Evolutionary conservation across 345 rosid species (phyloP), one percentile per base, ranked within the genome.

Genomic region (Populus euphratica): DNA sequence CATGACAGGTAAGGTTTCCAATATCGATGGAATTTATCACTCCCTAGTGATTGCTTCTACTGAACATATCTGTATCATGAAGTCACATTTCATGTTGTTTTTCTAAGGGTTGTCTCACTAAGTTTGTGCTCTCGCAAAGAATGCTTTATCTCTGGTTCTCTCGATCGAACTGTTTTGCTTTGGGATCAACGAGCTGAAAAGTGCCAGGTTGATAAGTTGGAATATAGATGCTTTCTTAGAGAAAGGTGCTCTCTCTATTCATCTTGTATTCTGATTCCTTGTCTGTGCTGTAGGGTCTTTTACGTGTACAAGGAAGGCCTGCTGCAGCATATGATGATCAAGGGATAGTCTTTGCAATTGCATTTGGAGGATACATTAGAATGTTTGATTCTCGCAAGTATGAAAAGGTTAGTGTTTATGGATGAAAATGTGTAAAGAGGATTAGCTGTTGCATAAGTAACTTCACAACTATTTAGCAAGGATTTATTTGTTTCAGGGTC

Each of bases 181-280:
- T 96, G 97, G 97, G 99, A 96, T 89, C 99, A 96, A 78, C 87
- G 98, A 31, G 93, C 91, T 70, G 99, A 96, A 68, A 96, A 96
- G 85, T 96, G 98, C 85, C 98, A 93, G 96, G 98, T 93, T 72
- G 76, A 47, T 80, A 29, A 68, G 61, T 23, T 50, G 68, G 52
- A 16, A 59, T 33, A 29, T 12, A 59, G 3, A 18, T n/a, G 12
- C n/a, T 12, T 20, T 13, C 47, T 38, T 69, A 8, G 71, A 52
- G 31, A 82, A 63, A 36, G 12, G 6, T 64, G 16, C 33, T 52
- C 27, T 29, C 56, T 16, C 12, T 81, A 17, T 5, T 29, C 56
- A 23, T 44, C 44, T 67, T 12, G 16, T 17, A 39, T 62, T 21
- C 47, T 41, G 17, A 62, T 50, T 50, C 36, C 4, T 68, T 16